phyloP scores from a whole-genome alignment of 305 asterid species.

The Rubia tinctorum region DNA sequence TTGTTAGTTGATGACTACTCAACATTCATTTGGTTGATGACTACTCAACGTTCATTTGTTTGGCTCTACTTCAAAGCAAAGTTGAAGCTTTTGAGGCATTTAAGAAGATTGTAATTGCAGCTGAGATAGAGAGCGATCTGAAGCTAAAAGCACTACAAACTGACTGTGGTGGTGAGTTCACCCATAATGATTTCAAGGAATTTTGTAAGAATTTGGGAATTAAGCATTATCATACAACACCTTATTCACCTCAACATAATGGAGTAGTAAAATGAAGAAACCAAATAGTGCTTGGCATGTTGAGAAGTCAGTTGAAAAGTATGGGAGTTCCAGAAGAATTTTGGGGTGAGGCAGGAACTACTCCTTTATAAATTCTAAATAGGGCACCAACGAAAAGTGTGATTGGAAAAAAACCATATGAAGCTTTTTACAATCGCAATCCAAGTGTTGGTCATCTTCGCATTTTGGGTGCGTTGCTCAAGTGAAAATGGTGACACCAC shows the following conservation, averaged over 20 bases:
- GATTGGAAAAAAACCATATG: background rate
- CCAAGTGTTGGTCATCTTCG: background rate
- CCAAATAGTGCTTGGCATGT: background rate
- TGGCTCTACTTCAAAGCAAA: background rate
- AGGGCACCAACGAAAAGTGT: background rate
- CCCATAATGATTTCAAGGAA: background rate
- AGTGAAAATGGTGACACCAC: background rate
- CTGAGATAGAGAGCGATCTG: background rate
- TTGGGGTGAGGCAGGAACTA: background rate
- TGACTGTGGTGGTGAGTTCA: background rate
- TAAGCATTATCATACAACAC: background rate
- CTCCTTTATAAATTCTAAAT: background rate
- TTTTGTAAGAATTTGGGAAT: background rate
- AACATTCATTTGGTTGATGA: no score
- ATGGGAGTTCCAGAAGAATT: background rate
- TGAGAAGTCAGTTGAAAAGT: background rate
- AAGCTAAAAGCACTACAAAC: background rate
- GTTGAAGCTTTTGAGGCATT: background rate
- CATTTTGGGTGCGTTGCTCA: background rate
- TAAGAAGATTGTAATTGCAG: background rate
- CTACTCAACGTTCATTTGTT: no score
- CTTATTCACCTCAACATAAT: background rate
- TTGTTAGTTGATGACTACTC: no score
- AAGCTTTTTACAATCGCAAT: background rate
- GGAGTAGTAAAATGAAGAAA: background rate